Conservation (phyloP, 2,329 filamentous ascomycete species). For the Diaporthe citrichinensis region DNA sequence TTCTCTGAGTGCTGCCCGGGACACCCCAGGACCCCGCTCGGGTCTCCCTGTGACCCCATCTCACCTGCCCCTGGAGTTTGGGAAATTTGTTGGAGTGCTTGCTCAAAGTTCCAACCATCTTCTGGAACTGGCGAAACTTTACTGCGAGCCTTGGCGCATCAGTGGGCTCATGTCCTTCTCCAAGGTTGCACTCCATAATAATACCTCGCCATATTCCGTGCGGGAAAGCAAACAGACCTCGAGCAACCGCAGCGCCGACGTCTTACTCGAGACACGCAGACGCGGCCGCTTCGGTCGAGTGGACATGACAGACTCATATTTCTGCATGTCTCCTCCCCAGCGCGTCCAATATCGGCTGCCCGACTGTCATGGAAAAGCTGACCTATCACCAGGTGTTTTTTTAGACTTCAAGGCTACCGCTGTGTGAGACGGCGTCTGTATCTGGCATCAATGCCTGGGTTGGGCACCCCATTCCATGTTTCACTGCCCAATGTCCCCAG, state of each 20-base stretch:
- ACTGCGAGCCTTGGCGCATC: slow-evolving; percentile 27
- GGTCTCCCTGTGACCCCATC: slow-evolving; percentile 1
- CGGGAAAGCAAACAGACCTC: not conserved
- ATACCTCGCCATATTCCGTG: not conserved
- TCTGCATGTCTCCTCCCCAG: slow-evolving; percentile 7
- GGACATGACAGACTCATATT: slow-evolving; percentile 17
- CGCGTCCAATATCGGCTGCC: slow-evolving; percentile 21
- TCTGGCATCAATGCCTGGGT: slow-evolving; percentile 44
- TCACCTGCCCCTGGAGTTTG: slow-evolving; percentile 13
- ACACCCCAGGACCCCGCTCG: slow-evolving; percentile 26
- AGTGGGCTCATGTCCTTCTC: not conserved
- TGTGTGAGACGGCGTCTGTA: slow-evolving; percentile 40
- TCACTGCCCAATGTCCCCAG: slow-evolving; percentile 41
- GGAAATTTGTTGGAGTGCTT: not conserved
- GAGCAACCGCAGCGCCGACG: not conserved
- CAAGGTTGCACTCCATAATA: not conserved
- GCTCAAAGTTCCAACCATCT: slow-evolving; percentile 7
- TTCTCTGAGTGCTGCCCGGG: not conserved
- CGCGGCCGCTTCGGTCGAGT: slow-evolving; percentile 4
- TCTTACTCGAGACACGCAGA: slow-evolving; percentile 20
- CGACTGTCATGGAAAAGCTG: slow-evolving; percentile 12
- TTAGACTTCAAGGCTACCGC: slow-evolving; percentile 30
- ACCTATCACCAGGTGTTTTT: slow-evolving; percentile 34
- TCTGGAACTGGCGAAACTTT: slow-evolving; percentile 30
- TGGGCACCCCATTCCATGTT: slow-evolving; percentile 41